Percentiles rank a stretch among this genome's conserved stretches.
Evolutionary conservation across 192 early-diverging fungal species (phyloP).

Genomic region (Backusella psychrophila): DNA sequence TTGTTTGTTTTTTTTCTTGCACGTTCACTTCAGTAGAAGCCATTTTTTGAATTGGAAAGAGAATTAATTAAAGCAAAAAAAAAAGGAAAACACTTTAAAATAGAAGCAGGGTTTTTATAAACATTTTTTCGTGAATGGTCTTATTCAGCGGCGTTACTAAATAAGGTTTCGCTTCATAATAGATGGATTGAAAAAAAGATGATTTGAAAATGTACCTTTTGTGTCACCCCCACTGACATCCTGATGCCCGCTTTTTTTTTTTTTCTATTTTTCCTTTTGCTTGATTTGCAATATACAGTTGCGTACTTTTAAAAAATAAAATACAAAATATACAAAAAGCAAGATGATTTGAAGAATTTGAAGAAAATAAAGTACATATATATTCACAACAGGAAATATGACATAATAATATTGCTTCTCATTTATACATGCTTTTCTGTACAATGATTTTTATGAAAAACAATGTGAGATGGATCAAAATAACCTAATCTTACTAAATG

Average conservation of each 20-base stretch:
- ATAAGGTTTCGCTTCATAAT: neutral
- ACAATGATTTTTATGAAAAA: no score
- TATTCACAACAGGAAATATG: no score
- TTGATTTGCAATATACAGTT: neutral
- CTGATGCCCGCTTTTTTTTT: neutral
- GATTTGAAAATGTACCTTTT: neutral
- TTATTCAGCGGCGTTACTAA: neutral
- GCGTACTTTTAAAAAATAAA: neutral
- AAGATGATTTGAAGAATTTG: neutral
- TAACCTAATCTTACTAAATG: no score
- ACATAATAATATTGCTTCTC: no score
- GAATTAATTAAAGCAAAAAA: neutral
- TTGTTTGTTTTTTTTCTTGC: neutral
- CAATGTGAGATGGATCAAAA: no score
- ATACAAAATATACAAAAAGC: neutral
- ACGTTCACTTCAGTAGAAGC: neutral
- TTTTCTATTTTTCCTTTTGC: neutral
- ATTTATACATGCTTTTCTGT: no score
- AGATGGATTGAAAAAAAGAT: neutral
- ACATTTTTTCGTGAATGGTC: neutral
- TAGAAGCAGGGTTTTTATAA: neutral
- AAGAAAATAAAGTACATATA: no score
- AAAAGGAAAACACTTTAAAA: slow-evolving; percentile 4
- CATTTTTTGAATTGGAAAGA: neutral
- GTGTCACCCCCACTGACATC: neutral